These are phyloP conservation scores for Solanum tarijense DNA, from an alignment of 257 asterid genomes.

Conservation along the genomic window DNA sequence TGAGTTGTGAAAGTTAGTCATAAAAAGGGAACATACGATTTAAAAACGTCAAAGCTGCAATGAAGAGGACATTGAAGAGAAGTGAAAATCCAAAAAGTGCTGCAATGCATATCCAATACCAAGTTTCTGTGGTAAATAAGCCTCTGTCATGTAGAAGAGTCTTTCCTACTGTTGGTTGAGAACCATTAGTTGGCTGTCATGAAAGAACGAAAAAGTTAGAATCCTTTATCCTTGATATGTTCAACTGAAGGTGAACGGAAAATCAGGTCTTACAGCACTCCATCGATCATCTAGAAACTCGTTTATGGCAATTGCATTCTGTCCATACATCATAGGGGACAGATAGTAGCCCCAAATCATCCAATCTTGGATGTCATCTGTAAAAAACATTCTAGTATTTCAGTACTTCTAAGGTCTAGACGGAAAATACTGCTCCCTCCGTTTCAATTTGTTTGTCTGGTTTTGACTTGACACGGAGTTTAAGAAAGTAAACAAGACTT, in stretches of 20 bases:
- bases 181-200: slow-evolving; percentile 41
- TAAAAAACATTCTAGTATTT: background rate
- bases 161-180: slow-evolving; percentile 68
- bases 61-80: slow-evolving; percentile 58
- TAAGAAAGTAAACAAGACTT: background rate
- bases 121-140: slow-evolving; percentile 39
- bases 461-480: no score
- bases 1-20: background rate
- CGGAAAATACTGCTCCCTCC: background rate
- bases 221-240: background rate
- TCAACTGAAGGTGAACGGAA: background rate
- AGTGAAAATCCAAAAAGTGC: slow-evolving; percentile 65
- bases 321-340: slow-evolving; percentile 93
- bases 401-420: background rate
- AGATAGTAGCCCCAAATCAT: slow-evolving; percentile 89
- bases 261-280: slow-evolving; percentile 44
- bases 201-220: background rate
- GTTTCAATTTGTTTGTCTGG: background rate
- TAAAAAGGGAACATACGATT: slow-evolving; percentile 42
- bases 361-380: slow-evolving; percentile 73
- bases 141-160: slow-evolving; percentile 69
- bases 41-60: slow-evolving; percentile 60
- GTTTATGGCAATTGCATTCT: slow-evolving; percentile 76
- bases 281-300: slow-evolving; percentile 82
- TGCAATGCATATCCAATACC: slow-evolving; percentile 64